Percentiles rank a stretch among this genome's conserved stretches.
Conservation (phyloP, 495 filamentous ascomycete genomes). For the Paragyromitra xinjiangensis region DNA sequence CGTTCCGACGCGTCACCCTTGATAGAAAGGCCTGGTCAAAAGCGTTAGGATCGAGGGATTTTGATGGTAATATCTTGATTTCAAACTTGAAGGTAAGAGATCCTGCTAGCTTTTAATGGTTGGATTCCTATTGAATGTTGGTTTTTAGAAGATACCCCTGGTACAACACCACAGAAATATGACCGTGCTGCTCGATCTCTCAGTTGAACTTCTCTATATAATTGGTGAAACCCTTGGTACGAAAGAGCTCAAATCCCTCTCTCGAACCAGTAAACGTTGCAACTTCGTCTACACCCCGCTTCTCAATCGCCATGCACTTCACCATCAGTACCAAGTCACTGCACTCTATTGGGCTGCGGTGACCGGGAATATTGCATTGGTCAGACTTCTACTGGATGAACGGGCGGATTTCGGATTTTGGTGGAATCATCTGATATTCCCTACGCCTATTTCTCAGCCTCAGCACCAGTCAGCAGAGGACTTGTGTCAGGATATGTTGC, state of each 20-base stretch:
- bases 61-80: neutral
- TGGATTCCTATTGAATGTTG: neutral
- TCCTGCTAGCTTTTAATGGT: neutral
- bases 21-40: too few relatives aligned
- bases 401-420: neutral
- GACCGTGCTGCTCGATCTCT: neutral
- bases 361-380: neutral
- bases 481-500: neutral
- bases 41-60: neutral
- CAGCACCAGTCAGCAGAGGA: neutral
- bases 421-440: neutral
- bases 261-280: conserved; percentile 10
- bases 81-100: neutral
- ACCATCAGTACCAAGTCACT: neutral
- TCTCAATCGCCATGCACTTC: conserved; percentile 4
- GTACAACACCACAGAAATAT: neutral
- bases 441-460: neutral
- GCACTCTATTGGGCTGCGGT: conserved; percentile 27
- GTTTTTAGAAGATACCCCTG: neutral
- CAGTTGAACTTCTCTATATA: conserved; percentile 15
- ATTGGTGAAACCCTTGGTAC: conserved; percentile 1
- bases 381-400: neutral
- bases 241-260: conserved; percentile 6
- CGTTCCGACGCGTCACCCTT: too few relatives aligned
- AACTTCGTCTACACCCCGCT: neutral